These are phyloP conservation scores for Apiospora marii DNA, from an alignment of 2,329 filamentous ascomycete genomes.

Conservation along the genomic window DNA sequence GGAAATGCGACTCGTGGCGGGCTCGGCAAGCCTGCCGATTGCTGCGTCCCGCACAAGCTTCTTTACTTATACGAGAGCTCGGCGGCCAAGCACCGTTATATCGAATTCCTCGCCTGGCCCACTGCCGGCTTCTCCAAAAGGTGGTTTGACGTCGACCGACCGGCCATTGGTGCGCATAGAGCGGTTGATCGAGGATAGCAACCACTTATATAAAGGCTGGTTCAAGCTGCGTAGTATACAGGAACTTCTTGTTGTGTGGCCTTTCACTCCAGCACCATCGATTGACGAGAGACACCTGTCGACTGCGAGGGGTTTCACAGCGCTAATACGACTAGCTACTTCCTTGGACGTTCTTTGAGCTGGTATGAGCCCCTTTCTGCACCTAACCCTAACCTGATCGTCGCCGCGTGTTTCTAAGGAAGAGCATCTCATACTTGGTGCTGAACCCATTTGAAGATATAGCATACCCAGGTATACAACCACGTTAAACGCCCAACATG, in stretches of 20 bases:
- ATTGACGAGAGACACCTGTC: background rate
- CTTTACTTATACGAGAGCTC: background rate
- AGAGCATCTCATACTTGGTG: too few relatives aligned
- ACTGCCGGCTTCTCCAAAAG: background rate
- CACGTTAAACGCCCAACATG: background rate
- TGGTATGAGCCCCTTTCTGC: background rate
- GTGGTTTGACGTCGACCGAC: background rate
- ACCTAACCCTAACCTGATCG: background rate
- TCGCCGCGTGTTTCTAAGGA: too few relatives aligned
- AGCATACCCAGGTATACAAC: too few relatives aligned
- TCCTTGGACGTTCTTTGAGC: background rate
- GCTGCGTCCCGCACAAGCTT: background rate
- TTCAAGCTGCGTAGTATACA: background rate
- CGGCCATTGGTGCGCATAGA: conserved; percentile 8
- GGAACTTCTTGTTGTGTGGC: background rate
- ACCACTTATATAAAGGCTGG: background rate
- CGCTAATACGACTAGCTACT: background rate
- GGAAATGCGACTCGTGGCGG: background rate
- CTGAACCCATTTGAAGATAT: background rate
- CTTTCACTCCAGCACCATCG: background rate
- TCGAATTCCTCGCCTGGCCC: background rate
- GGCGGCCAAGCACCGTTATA: conserved; percentile 3
- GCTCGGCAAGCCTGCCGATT: background rate
- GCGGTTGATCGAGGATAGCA: background rate
- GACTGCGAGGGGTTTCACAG: too few relatives aligned